Evolutionary conservation across 306 rosid species (phyloP).

Genomic region (Phaseolus lunatus): DNA sequence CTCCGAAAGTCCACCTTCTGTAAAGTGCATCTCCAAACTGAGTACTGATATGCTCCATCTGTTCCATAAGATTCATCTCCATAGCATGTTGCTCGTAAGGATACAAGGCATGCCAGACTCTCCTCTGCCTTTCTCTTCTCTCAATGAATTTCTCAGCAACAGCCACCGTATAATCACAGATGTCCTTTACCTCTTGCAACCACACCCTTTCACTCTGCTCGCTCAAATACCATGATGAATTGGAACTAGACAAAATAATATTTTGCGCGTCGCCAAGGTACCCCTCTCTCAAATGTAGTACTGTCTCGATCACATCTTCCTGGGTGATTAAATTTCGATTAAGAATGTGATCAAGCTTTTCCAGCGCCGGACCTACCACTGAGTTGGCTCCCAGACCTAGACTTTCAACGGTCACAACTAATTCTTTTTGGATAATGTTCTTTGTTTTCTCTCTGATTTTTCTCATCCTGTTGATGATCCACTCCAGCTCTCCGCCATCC

Average conservation of each 20-base stretch:
- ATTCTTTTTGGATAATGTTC: no score
- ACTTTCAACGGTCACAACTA: slow-evolving; percentile 5
- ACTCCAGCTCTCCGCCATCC: background rate
- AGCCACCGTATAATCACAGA: background rate
- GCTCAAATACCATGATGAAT: background rate
- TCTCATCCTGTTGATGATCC: background rate
- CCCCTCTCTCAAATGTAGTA: background rate
- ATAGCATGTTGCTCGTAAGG: background rate
- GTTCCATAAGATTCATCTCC: background rate
- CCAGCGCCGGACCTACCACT: background rate
- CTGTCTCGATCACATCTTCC: background rate
- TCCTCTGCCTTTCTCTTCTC: background rate
- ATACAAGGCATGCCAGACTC: background rate
- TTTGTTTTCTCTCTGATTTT: background rate
- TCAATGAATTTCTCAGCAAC: slow-evolving; percentile 20
- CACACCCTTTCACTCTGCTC: slow-evolving; percentile 30
- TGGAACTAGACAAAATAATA: background rate
- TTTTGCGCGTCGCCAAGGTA: background rate
- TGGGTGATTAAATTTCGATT: background rate
- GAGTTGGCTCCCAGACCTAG: background rate
- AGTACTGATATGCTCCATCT: slow-evolving; percentile 15
- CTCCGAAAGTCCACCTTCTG: slow-evolving; percentile 10
- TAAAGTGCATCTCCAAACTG: slow-evolving; percentile 23
- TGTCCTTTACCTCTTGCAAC: slow-evolving; percentile 20
- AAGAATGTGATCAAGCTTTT: slow-evolving; percentile 20